Evolutionary conservation across 306 rosid species (phyloP).

Genomic region (Ochetophila trinervis): DNA sequence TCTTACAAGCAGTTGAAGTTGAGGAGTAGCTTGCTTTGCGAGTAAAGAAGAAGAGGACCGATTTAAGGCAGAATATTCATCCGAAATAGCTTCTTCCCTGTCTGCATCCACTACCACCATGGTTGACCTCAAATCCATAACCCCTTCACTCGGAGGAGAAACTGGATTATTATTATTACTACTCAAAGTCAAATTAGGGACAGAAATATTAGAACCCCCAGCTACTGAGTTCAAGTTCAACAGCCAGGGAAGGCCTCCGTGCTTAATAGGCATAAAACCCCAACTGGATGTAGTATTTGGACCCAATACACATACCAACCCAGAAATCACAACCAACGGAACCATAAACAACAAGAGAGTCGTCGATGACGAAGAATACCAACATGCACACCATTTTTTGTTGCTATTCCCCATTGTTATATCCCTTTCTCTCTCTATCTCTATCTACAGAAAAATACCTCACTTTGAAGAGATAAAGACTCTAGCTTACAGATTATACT

Average conservation of each 20-base stretch:
- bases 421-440: neutral
- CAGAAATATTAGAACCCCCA: constrained; percentile 4
- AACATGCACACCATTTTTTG: constrained; percentile 28
- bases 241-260: constrained; percentile 5
- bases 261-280: constrained; percentile 16
- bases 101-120: constrained; percentile 31
- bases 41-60: constrained; percentile 51
- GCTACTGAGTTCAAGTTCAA: constrained; percentile 17
- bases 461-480: neutral
- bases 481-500: too few relatives aligned
- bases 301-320: constrained; percentile 50
- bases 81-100: constrained; percentile 45
- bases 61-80: constrained; percentile 36
- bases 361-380: constrained; percentile 23
- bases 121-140: constrained; percentile 32
- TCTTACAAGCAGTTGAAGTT: constrained; percentile 38
- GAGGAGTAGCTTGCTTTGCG: constrained; percentile 24
- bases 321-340: constrained; percentile 52
- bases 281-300: constrained; percentile 38
- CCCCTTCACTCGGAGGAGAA: constrained; percentile 8
- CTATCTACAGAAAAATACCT: neutral
- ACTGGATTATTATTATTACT: neutral
- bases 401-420: constrained; percentile 16
- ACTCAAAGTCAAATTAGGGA: neutral
- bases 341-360: constrained; percentile 44